Conservation (phyloP, 768 basidiomycete species). For the Nidularia pulvinata region DNA sequence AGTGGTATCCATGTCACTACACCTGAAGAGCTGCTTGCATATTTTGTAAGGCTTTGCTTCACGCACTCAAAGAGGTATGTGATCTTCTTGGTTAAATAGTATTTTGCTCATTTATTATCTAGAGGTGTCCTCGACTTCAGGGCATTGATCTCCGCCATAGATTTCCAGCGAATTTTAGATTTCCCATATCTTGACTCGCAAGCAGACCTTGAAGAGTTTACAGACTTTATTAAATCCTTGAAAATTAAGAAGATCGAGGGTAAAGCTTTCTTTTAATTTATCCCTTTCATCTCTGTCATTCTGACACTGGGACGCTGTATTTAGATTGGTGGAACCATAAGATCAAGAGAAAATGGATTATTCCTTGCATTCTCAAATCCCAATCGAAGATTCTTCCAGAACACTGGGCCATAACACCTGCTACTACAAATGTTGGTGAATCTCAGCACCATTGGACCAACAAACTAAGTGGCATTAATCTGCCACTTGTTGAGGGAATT, state of each 20-base stretch:
- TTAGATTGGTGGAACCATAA: slow-evolving; percentile 21
- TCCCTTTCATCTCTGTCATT: too few species aligned
- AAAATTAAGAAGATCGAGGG: slow-evolving; percentile 5
- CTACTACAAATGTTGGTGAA: slow-evolving; percentile 16
- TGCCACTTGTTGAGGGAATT: slow-evolving; percentile 14
- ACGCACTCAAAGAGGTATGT: slow-evolving; percentile 8
- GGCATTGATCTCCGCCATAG: slow-evolving; percentile 2
- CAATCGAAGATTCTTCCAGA: slow-evolving; percentile 9
- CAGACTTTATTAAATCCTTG: too few species aligned
- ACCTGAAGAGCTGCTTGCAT: slow-evolving; percentile 7
- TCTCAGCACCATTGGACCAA: slow-evolving; percentile 17
- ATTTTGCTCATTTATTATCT: background rate
- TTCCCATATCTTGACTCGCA: slow-evolving; percentile 13
- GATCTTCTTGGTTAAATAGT: background rate
- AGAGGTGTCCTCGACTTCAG: slow-evolving; percentile 8
- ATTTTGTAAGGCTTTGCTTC: slow-evolving; percentile 8
- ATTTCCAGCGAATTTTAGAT: slow-evolving; percentile 8
- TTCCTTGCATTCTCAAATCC: slow-evolving; percentile 16
- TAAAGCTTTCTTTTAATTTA: slow-evolving; percentile 5
- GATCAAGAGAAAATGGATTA: slow-evolving; percentile 14
- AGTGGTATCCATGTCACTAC: slow-evolving; percentile 9
- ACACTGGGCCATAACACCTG: slow-evolving; percentile 13
- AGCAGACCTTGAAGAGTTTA: too few species aligned
- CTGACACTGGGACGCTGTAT: too few species aligned
- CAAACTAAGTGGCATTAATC: slow-evolving; percentile 10